phyloP scores from a whole-genome alignment of 257 asterid genomes.

The Ajuga chamaepitys region DNA sequence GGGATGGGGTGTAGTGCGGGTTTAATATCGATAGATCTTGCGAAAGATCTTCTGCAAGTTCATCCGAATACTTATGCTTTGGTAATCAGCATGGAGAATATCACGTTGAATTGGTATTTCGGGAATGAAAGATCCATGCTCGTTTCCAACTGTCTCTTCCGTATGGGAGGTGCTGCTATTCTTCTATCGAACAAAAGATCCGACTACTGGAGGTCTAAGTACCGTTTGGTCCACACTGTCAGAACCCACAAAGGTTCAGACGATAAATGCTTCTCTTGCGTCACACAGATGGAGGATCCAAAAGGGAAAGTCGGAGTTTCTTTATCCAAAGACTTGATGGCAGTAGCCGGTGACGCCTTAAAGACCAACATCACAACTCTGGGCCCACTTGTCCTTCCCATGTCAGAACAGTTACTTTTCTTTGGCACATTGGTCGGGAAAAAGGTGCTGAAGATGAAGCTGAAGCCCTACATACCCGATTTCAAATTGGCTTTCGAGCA shows the following conservation, averaged over 20 bases:
- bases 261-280: constrained; percentile 62
- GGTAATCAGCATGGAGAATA: constrained; percentile 76
- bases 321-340: constrained; percentile 65
- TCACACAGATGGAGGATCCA: constrained; percentile 64
- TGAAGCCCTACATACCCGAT: constrained; percentile 71
- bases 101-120: constrained; percentile 74
- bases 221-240: constrained; percentile 61
- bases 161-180: constrained; percentile 59
- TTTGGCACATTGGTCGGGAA: constrained; percentile 55
- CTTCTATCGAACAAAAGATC: constrained; percentile 64
- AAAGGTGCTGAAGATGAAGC: constrained; percentile 59
- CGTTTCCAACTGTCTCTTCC: constrained; percentile 46
- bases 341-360: constrained; percentile 71
- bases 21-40: constrained; percentile 70
- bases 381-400: constrained; percentile 78
- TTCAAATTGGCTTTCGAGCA: constrained; percentile 79
- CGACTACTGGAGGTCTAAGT: constrained; percentile 49
- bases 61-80: constrained; percentile 71
- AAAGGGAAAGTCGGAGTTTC: constrained; percentile 53
- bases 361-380: constrained; percentile 67
- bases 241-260: constrained; percentile 75
- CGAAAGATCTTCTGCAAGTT: constrained; percentile 74
- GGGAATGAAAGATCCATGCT: constrained; percentile 62
- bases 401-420: constrained; percentile 70
- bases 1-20: constrained; percentile 96